Conservation (phyloP, 495 filamentous ascomycete species). For the Penicillium alfredii region DNA sequence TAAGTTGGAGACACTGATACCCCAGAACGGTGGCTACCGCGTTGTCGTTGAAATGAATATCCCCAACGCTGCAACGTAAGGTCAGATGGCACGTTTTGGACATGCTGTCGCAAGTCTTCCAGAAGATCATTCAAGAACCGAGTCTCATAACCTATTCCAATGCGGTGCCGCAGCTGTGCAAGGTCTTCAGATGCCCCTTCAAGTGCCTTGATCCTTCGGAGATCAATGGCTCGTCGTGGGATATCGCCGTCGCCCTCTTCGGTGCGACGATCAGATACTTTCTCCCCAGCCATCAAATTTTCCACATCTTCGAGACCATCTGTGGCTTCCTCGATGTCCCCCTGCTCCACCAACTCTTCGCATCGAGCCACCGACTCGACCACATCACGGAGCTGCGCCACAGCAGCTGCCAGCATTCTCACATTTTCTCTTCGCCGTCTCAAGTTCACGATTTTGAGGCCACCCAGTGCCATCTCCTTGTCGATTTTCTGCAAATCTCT, state of each 20-base stretch:
- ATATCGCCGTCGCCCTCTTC: constrained; percentile 21
- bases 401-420: constrained; percentile 70
- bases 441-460: constrained; percentile 79
- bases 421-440: constrained; percentile 79
- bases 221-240: constrained; percentile 48
- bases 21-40: constrained; percentile 60
- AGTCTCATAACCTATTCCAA: constrained; percentile 81
- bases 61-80: constrained; percentile 78
- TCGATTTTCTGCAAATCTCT: constrained; percentile 76
- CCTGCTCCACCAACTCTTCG: constrained; percentile 73
- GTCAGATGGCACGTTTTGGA: constrained; percentile 63
- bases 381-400: constrained; percentile 73
- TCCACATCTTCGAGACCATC: constrained; percentile 71
- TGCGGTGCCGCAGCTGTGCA: constrained; percentile 63
- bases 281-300: constrained; percentile 66
- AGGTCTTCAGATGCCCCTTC: constrained; percentile 75
- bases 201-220: constrained; percentile 72
- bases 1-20: constrained; percentile 68
- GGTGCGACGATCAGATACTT: constrained; percentile 21
- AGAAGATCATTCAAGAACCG: constrained; percentile 75
- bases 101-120: constrained; percentile 72
- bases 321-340: constrained; percentile 73
- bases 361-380: constrained; percentile 69
- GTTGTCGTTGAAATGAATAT: constrained; percentile 52
- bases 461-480: constrained; percentile 77